Base-by-base conservation (phyloP, 2,329 filamentous ascomycete genomes). In the Colletotrichum sp. region DNA sequence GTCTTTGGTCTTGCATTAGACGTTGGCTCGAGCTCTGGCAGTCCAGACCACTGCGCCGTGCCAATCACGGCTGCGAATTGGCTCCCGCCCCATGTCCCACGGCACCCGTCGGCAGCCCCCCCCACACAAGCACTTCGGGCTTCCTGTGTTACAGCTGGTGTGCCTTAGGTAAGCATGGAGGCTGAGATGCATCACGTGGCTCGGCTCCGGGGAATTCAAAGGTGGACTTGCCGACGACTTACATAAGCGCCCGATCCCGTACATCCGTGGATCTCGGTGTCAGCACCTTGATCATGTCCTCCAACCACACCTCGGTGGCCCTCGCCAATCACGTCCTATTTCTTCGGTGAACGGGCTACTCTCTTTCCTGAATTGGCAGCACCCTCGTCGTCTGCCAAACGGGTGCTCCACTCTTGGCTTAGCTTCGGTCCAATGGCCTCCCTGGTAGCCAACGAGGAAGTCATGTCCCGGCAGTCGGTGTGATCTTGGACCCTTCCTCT, bases 1-100 rank as follows among this genome's bases (percentile, higher is more conserved):
- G 73, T 43, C 58, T 60, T 61, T 34, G 58, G 73, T 67, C 56
- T 74, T 69, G 74, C 74, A 76, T 76, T 76, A 76, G 74, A 69
- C 74, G 74, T 76, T 76, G 70, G 74, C 74, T 72, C 70, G 70
- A 69, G 64, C 74, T 60, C 48, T 34, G 18, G 28, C 43, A 36
- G 56, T 69, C 74, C 58, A 75, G 70, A 74, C 43, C 70, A 10
- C 10, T 12, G 16, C 64, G 12, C 32, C 32, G 6, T 27, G 58
- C 74, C 74, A 76, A 74, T 74, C 64, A 74, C 8, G 58, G 16
- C 30, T 16, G 30, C 30, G 70, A 76, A 76, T 76, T 76, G 74
- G 22, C 32, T 58, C 48, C 70, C 58, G 64, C 30, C 70, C 43
- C 43, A 75, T 75, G 34, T 64, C 64, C 28, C 43, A 52, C 43